Evolutionary conservation across 2,329 filamentous ascomycete genomes (phyloP), one percentile per base, ranked within the genome.

Genomic region (Colletotrichum simmondsii): DNA sequence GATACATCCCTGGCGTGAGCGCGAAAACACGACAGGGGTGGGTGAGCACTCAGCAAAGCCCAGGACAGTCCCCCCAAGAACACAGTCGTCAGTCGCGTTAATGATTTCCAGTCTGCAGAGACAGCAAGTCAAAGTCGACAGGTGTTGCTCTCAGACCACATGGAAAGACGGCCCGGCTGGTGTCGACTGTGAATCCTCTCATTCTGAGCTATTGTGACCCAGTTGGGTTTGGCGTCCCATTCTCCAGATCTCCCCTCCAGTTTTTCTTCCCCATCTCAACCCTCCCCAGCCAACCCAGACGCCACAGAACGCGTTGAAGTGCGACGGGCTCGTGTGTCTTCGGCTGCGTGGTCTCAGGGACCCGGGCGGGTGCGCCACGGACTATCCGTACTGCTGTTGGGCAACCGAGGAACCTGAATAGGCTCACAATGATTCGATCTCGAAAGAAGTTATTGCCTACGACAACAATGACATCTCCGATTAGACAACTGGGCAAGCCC

Each of bases 91-190:
- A 10, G 60, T 19, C 16, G 19, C 42, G n/a, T 46, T 5, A 46
- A 46, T 46, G 14, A 46, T 46, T n/a, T n/a, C 57, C 19, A 54
- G 37, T 28, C 56, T 6, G 53, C 26, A 56, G 35, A 65, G 19
- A 19, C 24, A 14, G 54, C 30, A 28, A 56, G 22, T 14, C 32
- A 53, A 19, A 46, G 58, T 60, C 26, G 12, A 30, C 37, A 32
- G n/a, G 22, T 28, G 53, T 69, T 65, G 46, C 42, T 54, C 68
- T 62, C 53, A 70, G 70, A 26, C 65, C 66, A 65, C 70, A 72
- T 72, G 70, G 70, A 72, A 70, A 70, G 70, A 65, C 70, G 70
- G 70, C 24, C 70, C 70, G 66, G 70, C 5, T 70, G 32, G 32
- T 52, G 60, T 56, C 26, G 60, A 57, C n/a, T 42, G 22, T 60